A percentile compares a stretch with the other conserved stretches of the same genome.
phyloP scores from a whole-genome alignment of 2,329 filamentous ascomycete species.

The Penicillium sp. region DNA sequence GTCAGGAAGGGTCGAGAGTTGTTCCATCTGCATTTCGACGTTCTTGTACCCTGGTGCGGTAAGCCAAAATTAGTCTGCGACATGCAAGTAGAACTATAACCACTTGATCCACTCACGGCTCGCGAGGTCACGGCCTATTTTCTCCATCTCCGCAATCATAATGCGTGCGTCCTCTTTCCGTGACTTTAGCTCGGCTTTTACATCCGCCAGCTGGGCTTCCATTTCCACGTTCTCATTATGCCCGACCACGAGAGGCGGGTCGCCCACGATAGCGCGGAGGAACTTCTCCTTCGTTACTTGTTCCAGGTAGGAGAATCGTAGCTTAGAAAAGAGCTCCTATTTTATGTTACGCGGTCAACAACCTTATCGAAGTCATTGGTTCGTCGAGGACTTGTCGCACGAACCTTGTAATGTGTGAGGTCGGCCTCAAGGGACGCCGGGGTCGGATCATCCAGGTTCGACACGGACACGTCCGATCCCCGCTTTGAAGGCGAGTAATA shows the following conservation, averaged over 20 bases:
- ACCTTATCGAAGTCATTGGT: too few relatives aligned
- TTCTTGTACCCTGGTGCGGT: constrained; percentile 48
- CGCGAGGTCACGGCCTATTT: constrained; percentile 60
- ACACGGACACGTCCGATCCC: constrained; percentile 69
- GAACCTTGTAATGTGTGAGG: constrained; percentile 73
- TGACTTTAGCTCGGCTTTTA: constrained; percentile 70
- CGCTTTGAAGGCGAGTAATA: constrained; percentile 44
- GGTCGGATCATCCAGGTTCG: constrained; percentile 61
- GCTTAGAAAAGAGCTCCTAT: constrained; percentile 83
- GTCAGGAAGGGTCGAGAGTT: constrained; percentile 47
- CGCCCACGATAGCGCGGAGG: constrained; percentile 82
- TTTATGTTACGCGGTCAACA: neutral
- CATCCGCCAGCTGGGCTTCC: constrained; percentile 61
- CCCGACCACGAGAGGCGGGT: constrained; percentile 79
- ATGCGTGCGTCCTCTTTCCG: constrained; percentile 72
- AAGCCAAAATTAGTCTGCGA: neutral
- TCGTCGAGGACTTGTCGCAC: neutral
- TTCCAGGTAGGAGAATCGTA: constrained; percentile 95
- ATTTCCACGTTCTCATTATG: constrained; percentile 74
- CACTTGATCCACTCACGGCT: constrained; percentile 37
- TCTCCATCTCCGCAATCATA: constrained; percentile 68
- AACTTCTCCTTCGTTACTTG: constrained; percentile 99
- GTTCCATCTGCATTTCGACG: constrained; percentile 48
- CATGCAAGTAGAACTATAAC: neutral
- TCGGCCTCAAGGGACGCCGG: constrained; percentile 77